Base-by-base conservation (phyloP, 2,329 filamentous ascomycete species). In the Fusarium sarcochroum region DNA sequence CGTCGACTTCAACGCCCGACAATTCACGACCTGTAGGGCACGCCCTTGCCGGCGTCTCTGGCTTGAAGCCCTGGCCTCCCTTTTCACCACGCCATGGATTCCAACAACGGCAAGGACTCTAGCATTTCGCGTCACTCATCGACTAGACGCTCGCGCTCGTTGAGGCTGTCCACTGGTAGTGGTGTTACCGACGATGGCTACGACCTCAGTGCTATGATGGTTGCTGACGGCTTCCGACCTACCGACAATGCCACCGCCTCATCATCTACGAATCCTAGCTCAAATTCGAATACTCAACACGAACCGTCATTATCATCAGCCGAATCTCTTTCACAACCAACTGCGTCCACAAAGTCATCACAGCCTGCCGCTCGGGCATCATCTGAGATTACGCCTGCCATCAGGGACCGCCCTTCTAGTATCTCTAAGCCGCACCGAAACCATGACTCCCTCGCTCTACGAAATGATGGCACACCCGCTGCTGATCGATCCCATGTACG, bases 181-280 rank as follows among this genome's bases (percentile, higher is more conserved):
- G 68, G 76, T 55, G 68, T 71, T 30, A 57, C 58, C 44, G 79
- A 83, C 52, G 80, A 83, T 64, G 83, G 86, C 34, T 86, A 85
- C 60, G 83, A 84, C 68, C 71, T 86, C 73, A 78, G 79, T 48
- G 84, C 82, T 27, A 80, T 85, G 77, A 81, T 82, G 50, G 82
- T 89, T 58, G 83, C 86, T 17, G 85, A 87, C 71, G 85, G 85
- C 51, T 86, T 85, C 69, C 79, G 84, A 58, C 84, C 84, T 20
- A 75, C 58, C n/a, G 67, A 70, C 9, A 58, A 76, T 34, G 34
- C 53, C 23, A 41, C 51, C 14, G 34, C 58, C 34, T 40, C 60
- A 3, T 63, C 52, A 32, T 47, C 50, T 17, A 38, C 46, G 23
- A 50, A 53, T 52, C 32, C 45, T 21, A 63, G 72, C 23, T 75